These are phyloP conservation scores for Kwoniella dendrophila DNA, from an alignment of 768 basidiomycete genomes.

Conservation along the genomic window DNA sequence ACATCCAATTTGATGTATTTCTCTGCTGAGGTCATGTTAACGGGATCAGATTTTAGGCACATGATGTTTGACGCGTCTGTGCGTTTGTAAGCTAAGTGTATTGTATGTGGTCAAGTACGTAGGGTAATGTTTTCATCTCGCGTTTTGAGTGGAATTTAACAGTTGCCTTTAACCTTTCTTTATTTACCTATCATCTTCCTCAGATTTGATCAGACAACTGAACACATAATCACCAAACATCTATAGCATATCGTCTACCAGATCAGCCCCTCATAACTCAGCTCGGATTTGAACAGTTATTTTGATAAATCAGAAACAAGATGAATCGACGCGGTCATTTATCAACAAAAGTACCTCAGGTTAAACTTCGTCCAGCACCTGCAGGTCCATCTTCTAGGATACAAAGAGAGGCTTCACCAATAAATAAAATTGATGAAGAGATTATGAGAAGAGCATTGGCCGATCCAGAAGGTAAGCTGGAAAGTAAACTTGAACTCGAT, in stretches of 20 bases:
- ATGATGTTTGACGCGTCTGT: conserved; percentile 9
- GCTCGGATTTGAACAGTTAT: too few relatives aligned
- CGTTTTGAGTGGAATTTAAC: background rate
- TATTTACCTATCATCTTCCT: background rate
- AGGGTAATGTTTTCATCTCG: conserved; percentile 15
- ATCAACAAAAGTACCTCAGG: conserved; percentile 56
- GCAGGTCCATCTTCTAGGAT: conserved; percentile 9
- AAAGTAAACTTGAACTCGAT: background rate
- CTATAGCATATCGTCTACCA: too few relatives aligned
- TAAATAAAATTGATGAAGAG: conserved; percentile 47
- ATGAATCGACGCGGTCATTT: conserved; percentile 54
- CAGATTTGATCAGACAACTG: too few relatives aligned
- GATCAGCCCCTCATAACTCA: background rate
- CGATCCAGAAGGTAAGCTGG: conserved; percentile 35
- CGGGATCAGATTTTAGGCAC: conserved; percentile 23
- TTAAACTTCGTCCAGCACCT: conserved; percentile 56
- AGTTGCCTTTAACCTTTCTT: background rate
- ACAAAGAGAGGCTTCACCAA: conserved; percentile 26
- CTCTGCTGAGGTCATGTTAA: background rate
- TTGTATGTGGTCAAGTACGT: background rate
- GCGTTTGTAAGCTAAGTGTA: background rate
- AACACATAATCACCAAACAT: too few relatives aligned
- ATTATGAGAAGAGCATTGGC: conserved; percentile 34
- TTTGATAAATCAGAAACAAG: background rate
- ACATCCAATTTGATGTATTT: background rate